Evolutionary conservation across 257 asterid species (phyloP).

Genomic region (Cordia subcordata): DNA sequence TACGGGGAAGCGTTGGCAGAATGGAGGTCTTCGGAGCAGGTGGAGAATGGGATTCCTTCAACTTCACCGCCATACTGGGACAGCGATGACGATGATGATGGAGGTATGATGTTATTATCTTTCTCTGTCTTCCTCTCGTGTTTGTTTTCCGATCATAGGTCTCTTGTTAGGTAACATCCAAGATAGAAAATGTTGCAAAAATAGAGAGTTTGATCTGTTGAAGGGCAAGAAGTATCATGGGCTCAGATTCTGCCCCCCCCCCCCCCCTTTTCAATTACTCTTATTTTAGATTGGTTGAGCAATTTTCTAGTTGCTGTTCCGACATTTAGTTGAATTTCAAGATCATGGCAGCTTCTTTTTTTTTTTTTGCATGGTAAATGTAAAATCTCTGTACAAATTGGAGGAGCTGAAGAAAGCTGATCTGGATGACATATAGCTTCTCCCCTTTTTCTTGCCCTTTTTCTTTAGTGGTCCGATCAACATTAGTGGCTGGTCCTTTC

Average conservation of each 20-base stretch:
- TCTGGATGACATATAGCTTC: no score
- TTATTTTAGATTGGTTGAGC: not conserved
- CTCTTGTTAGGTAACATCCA: not conserved
- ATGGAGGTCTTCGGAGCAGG: constrained; percentile 82
- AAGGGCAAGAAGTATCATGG: not conserved
- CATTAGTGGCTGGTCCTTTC: no score
- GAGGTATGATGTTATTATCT: constrained; percentile 33
- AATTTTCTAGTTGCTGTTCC: no score
- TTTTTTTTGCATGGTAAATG: no score
- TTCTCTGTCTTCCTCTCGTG: not conserved
- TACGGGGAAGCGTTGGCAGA: constrained; percentile 70
- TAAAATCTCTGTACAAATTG: no score
- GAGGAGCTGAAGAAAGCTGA: no score
- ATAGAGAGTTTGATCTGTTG: not conserved
- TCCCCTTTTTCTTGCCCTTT: no score
- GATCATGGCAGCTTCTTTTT: no score
- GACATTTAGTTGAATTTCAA: no score
- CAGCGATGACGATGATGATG: constrained; percentile 61
- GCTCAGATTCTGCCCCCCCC: not conserved
- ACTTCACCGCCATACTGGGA: constrained; percentile 92
- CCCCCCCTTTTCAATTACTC: not conserved
- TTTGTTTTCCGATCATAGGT: not conserved
- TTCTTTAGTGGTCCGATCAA: no score
- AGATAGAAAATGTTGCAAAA: not conserved
- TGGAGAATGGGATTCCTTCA: constrained; percentile 69